Conservation (phyloP, 768 basidiomycete species). For the Russula vinacea region DNA sequence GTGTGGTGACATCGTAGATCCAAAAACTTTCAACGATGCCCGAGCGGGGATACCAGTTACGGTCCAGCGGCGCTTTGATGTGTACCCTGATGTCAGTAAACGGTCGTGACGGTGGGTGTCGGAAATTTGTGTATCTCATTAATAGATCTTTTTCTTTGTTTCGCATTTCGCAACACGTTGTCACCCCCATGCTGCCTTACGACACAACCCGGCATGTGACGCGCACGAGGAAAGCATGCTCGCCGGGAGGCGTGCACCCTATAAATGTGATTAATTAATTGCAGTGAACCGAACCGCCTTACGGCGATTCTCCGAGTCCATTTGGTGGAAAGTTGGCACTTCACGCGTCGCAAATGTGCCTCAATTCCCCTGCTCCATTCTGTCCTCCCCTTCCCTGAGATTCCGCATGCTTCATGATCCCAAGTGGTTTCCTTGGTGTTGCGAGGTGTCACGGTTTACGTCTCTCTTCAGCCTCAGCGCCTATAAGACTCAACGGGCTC, state of each 20-base stretch:
- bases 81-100: conserved; percentile 72
- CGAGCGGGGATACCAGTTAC: conserved; percentile 90
- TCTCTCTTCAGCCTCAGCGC: too few species aligned
- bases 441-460: too few species aligned
- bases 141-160: neutral
- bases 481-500: too few species aligned
- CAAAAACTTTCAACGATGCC: conserved; percentile 59
- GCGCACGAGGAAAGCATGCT: neutral
- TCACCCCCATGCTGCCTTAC: conserved; percentile 11
- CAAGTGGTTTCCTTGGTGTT: neutral
- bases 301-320: neutral
- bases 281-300: neutral
- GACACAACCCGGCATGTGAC: neutral
- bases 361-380: too few species aligned
- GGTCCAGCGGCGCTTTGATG: conserved; percentile 85
- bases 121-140: conserved; percentile 8
- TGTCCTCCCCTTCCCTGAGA: neutral
- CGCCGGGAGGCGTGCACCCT: neutral
- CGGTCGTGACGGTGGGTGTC: conserved; percentile 22
- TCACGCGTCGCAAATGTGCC: neutral
- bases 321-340: neutral
- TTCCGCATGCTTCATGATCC: neutral
- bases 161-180: neutral
- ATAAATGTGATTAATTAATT: neutral
- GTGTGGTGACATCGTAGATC: conserved; percentile 46